A percentile compares a stretch with the other conserved stretches of the same genome.
phyloP scores from a whole-genome alignment of 2,329 filamentous ascomycete species.

The Grosmannia penicillata region DNA sequence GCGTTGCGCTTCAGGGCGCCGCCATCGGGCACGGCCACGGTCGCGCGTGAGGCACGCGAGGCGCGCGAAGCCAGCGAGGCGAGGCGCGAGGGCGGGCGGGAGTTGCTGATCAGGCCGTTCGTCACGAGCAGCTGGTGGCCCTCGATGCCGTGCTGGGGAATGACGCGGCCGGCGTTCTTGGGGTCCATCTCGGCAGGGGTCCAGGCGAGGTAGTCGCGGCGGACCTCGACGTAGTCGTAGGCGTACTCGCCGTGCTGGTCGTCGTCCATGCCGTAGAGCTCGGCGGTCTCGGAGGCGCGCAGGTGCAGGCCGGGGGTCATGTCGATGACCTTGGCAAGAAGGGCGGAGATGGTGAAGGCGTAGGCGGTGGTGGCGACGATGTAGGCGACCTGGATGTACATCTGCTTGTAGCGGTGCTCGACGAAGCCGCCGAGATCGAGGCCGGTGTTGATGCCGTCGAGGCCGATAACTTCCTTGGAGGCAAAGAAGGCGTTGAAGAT shows the following conservation, averaged over 20 bases:
- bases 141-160: conserved; percentile 59
- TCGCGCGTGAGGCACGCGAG: no score
- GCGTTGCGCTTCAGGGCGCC: no score
- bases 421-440: conserved; percentile 52
- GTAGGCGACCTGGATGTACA: conserved; percentile 72
- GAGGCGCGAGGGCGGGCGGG: not conserved
- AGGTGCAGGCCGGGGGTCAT: conserved; percentile 64
- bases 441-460: conserved; percentile 63
- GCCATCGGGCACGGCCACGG: no score
- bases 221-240: conserved; percentile 82
- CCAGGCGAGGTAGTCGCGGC: conserved; percentile 79
- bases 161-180: conserved; percentile 36
- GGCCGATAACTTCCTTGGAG: conserved; percentile 54
- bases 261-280: conserved; percentile 78
- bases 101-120: not conserved
- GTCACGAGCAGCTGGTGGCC: conserved; percentile 46
- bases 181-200: conserved; percentile 59
- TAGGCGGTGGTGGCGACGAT: conserved; percentile 52
- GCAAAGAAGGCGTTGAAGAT: conserved; percentile 63
- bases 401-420: conserved; percentile 56
- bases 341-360: conserved; percentile 57
- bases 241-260: conserved; percentile 84
- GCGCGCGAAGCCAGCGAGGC: not conserved
- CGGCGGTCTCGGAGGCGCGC: conserved; percentile 66
- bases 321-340: conserved; percentile 63